These are phyloP conservation scores for Ogataea trehaloabstinens DNA, from an alignment of 805 yeast genomes.

Conservation along the genomic window DNA sequence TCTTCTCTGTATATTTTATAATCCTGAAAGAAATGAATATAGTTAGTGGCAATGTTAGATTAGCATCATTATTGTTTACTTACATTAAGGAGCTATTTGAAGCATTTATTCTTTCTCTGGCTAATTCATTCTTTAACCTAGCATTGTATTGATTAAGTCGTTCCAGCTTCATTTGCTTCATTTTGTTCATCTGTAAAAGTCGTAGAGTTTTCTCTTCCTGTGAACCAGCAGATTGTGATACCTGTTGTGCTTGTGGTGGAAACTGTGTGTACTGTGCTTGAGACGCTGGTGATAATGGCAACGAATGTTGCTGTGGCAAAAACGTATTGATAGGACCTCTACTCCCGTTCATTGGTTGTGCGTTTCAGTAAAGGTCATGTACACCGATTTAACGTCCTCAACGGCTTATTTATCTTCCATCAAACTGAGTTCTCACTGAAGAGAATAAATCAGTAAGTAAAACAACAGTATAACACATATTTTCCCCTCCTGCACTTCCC, in stretches of 20 bases:
- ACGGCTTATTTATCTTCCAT: neutral
- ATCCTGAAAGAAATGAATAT: conserved; percentile 34
- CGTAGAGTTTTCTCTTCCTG: conserved; percentile 17
- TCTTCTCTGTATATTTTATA: conserved; percentile 41
- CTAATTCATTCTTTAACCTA: conserved; percentile 49
- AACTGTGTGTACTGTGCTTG: neutral
- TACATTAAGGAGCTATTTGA: conserved; percentile 53
- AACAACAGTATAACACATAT: no score
- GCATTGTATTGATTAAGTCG: conserved; percentile 57
- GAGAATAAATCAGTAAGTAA: no score
- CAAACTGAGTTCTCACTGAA: neutral
- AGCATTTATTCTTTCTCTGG: conserved; percentile 59
- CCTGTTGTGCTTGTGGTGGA: conserved; percentile 5
- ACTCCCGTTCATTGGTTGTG: neutral
- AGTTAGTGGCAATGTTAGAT: no score
- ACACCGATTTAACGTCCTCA: no score
- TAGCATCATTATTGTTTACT: no score
- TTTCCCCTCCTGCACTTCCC: neutral
- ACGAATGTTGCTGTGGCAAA: neutral
- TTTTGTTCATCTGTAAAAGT: conserved; percentile 43
- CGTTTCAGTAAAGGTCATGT: no score
- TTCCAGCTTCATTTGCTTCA: conserved; percentile 51
- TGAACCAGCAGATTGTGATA: conserved; percentile 10
- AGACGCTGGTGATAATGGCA: neutral
- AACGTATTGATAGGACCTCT: neutral